Base-by-base conservation (phyloP, 495 filamentous ascomycete genomes). In the Penicillium taxi region DNA sequence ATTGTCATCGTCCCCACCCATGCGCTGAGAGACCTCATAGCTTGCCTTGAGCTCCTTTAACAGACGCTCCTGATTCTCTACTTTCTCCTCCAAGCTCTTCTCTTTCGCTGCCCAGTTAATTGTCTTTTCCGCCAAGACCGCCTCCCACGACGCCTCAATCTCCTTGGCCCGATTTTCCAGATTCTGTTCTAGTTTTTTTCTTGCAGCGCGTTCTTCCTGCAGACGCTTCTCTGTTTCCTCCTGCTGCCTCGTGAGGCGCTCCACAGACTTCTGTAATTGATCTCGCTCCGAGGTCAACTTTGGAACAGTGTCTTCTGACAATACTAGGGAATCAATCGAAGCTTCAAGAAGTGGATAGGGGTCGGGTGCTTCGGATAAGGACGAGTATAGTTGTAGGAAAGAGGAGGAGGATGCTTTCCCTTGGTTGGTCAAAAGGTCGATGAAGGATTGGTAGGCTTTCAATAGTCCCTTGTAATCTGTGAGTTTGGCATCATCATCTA, bases 61-160 rank as follows among this genome's bases (percentile, higher is more conserved):
- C 26, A 96, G 63, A 5, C 87, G 79, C 20, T 99, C 91, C 53
- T 96, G 91, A 47, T 82, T 90, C 55, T 94, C 91, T 14, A 94
- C 69, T 56, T 95, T 96, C 45, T 96, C 90, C 50, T 91, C 86
- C 26, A 96, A 64, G 26, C 74, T 82, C 58, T 82, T 84, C 68
- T 99, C 91, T 56, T 94, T 96, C 20, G 89, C 83, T 40, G 82
- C 77, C 91, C 91, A 96, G 53, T 96, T 96, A 53, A 89, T 86
- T 42, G 86, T 79, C 64, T 96, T 96, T 69, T 99, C 91, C 21
- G 80, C 75, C 21, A 99, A 58, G n/a, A 96, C 89, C 12, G 84
- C 86, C 6, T 80, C 73, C 90, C 91, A 96, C 2, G 89, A 90
- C 6, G 72, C 62, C 59, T 96, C 91, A 15, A 94, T 78, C 43